phyloP scores from a whole-genome alignment of 306 rosid genomes.

The Albizia julibrissin region DNA sequence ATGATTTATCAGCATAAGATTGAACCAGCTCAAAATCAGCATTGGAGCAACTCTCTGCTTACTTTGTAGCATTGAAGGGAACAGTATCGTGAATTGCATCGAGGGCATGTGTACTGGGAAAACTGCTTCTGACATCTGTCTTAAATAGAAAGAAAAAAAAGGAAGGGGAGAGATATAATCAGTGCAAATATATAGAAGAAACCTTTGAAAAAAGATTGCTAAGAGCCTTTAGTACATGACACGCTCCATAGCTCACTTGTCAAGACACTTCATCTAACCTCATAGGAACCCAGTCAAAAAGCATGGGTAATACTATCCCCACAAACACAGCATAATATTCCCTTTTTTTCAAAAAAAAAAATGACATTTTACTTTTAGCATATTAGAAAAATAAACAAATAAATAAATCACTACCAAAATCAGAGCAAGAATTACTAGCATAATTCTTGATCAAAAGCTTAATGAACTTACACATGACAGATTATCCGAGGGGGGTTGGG shows the following conservation, averaged over 20 bases:
- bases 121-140: conserved; percentile 91
- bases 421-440: neutral
- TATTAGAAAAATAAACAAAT: too few relatives aligned
- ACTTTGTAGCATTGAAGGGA: conserved; percentile 92
- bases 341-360: too few relatives aligned
- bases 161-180: conserved; percentile 6
- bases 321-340: neutral
- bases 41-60: neutral
- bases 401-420: too few relatives aligned
- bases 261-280: too few relatives aligned
- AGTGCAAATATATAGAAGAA: neutral
- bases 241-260: too few relatives aligned
- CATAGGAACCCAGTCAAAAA: too few relatives aligned
- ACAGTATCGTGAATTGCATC: conserved; percentile 88
- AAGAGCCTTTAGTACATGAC: too few relatives aligned
- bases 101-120: conserved; percentile 92
- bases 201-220: neutral
- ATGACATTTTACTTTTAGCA: neutral
- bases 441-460: neutral
- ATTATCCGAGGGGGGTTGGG: conserved; percentile 56
- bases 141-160: neutral
- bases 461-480: conserved; percentile 79
- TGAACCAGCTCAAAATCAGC: conserved; percentile 12
- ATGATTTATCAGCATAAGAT: conserved; percentile 2
- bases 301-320: neutral